Conservation (phyloP, 805 yeast genomes). For the Yamadazyma scolyti region DNA sequence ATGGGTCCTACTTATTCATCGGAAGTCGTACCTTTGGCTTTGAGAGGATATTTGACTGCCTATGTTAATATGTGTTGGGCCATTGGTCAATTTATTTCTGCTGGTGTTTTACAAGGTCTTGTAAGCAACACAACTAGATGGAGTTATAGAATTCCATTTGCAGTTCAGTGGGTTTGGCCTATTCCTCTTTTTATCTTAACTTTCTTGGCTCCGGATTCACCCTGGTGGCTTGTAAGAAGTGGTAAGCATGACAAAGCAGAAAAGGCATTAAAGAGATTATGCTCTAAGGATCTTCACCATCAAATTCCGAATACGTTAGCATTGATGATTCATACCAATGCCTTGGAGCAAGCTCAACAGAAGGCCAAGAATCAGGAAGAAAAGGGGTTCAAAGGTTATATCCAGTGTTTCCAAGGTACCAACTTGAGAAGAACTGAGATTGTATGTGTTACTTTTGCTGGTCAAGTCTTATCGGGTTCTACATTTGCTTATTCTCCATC, state of each 20-base stretch:
- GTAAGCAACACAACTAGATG: slow-evolving; percentile 21
- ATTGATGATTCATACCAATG: slow-evolving; percentile 25
- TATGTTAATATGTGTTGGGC: slow-evolving; percentile 34
- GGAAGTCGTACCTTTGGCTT: slow-evolving; percentile 39
- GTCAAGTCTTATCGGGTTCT: slow-evolving; percentile 30
- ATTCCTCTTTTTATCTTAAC: slow-evolving; percentile 29
- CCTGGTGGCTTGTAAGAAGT: slow-evolving; percentile 40
- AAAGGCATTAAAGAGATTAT: slow-evolving; percentile 19
- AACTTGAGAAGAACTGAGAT: slow-evolving; percentile 46
- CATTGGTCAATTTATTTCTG: slow-evolving; percentile 36
- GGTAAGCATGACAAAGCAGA: slow-evolving; percentile 31
- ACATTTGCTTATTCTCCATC: slow-evolving; percentile 34
- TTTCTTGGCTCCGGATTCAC: slow-evolving; percentile 42
- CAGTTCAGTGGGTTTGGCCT: slow-evolving; percentile 37
- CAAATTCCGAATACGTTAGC: slow-evolving; percentile 12
- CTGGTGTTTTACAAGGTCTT: slow-evolving; percentile 37
- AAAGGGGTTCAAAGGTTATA: slow-evolving; percentile 21
- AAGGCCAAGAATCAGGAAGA: slow-evolving; percentile 17
- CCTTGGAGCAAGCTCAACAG: slow-evolving; percentile 25
- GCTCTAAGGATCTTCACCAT: slow-evolving; percentile 14
- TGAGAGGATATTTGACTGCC: slow-evolving; percentile 37
- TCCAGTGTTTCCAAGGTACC: slow-evolving; percentile 40
- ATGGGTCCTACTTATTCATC: slow-evolving; percentile 37
- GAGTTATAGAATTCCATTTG: slow-evolving; percentile 36
- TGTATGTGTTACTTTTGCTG: slow-evolving; percentile 25